Percentiles rank a stretch among this genome's conserved stretches.
Evolutionary conservation across 768 basidiomycete genomes (phyloP).

Genomic region (Boletus barrowsii): DNA sequence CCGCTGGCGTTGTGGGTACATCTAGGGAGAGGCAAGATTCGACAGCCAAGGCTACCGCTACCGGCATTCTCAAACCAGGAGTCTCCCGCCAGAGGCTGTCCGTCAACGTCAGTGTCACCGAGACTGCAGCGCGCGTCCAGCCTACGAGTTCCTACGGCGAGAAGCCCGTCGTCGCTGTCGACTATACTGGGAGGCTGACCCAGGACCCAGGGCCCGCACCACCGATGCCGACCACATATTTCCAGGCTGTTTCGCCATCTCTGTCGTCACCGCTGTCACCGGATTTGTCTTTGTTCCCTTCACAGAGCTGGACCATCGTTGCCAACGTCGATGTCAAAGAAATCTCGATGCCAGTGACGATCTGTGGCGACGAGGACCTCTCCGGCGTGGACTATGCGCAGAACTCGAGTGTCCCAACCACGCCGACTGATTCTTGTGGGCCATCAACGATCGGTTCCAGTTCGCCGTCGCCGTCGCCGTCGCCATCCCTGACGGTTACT

Average conservation of each 20-base stretch:
- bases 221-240: not conserved
- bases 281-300: not conserved
- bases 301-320: slow-evolving; percentile 3
- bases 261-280: not conserved
- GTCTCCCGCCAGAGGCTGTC: not conserved
- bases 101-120: too few relatives aligned
- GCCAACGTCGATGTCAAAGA: not conserved
- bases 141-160: too few relatives aligned
- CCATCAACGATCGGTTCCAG: not conserved
- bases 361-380: not conserved
- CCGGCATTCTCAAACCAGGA: too few relatives aligned
- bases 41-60: not conserved
- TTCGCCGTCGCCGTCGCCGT: not conserved
- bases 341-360: not conserved
- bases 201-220: not conserved
- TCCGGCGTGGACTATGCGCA: too few relatives aligned
- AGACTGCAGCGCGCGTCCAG: not conserved
- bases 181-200: too few relatives aligned
- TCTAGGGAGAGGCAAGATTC: not conserved
- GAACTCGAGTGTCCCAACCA: too few relatives aligned
- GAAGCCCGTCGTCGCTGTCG: not conserved
- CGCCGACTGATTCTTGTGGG: not conserved
- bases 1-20: not conserved
- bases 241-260: too few relatives aligned
- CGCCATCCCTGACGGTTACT: not conserved